Conservation (phyloP, 805 yeast species). For the Candida koratica region DNA sequence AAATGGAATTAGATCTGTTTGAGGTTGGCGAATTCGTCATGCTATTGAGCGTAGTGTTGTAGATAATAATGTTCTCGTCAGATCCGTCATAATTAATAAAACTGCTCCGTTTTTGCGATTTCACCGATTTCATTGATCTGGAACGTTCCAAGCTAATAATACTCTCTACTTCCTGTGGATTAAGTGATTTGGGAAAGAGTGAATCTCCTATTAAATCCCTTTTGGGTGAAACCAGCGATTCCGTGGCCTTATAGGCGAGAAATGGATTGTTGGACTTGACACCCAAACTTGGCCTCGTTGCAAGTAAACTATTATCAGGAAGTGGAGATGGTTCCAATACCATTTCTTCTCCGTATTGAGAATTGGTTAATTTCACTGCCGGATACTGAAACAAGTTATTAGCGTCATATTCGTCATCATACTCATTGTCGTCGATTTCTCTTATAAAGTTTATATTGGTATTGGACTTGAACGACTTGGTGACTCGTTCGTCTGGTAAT, state of each 20-base stretch:
- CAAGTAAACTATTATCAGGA: conserved; percentile 7
- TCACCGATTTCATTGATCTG: conserved; percentile 52
- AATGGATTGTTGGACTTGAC: conserved; percentile 15
- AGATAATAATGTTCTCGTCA: conserved; percentile 37
- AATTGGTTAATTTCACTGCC: conserved; percentile 20
- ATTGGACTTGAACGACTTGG: conserved; percentile 15
- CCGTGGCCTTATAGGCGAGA: conserved; percentile 8
- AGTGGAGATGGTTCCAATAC: conserved; percentile 20
- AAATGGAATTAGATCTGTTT: conserved; percentile 34
- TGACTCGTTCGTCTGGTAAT: conserved; percentile 12
- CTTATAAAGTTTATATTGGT: conserved; percentile 24
- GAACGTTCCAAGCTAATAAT: conserved; percentile 70
- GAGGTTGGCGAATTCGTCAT: conserved; percentile 15
- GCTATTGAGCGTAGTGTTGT: conserved; percentile 12
- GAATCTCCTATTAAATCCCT: conserved; percentile 41
- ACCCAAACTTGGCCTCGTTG: not conserved
- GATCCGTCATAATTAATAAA: conserved; percentile 39
- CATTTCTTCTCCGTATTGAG: conserved; percentile 28
- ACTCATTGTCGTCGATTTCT: conserved; percentile 23
- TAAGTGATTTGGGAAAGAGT: conserved; percentile 67
- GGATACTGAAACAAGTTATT: conserved; percentile 23
- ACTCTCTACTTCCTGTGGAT: conserved; percentile 65
- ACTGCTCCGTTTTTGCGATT: conserved; percentile 33
- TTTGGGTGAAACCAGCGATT: conserved; percentile 17
- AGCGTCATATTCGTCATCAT: conserved; percentile 18